These are phyloP conservation scores for Stemphylium lycopersici DNA, from an alignment of 2,329 filamentous ascomycete species.

Conservation along the genomic window DNA sequence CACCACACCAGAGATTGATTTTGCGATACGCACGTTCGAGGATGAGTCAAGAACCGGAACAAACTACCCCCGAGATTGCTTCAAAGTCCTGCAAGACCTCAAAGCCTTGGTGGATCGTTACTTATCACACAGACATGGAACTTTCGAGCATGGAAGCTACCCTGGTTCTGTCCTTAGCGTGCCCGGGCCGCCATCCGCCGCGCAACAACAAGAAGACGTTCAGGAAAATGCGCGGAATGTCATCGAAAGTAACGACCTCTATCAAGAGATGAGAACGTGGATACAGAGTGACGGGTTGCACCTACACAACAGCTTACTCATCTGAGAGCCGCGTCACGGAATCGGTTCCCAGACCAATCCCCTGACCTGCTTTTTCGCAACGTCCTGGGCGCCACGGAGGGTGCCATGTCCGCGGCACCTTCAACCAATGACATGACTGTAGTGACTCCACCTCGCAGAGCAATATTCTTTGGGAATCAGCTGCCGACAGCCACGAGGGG, in stretches of 20 bases:
- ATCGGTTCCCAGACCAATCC: background rate
- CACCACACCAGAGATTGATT: conserved; percentile 20
- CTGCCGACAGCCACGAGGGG: background rate
- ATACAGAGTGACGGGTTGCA: conserved; percentile 24
- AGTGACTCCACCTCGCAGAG: conserved; percentile 2
- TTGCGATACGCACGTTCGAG: conserved; percentile 31
- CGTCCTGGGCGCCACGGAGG: background rate
- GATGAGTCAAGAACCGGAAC: conserved; percentile 31
- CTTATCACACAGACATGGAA: conserved; percentile 9
- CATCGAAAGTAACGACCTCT: conserved; percentile 7
- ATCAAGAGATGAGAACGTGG: conserved; percentile 26
- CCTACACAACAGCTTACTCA: conserved; percentile 19
- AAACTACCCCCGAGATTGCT: conserved; percentile 34
- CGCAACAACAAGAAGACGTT: background rate
- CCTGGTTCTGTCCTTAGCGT: background rate
- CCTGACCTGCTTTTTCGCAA: background rate
- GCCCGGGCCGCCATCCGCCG: background rate
- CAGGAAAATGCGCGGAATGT: background rate
- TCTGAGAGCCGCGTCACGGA: conserved; percentile 11
- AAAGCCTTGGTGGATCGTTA: conserved; percentile 29
- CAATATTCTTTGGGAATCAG: background rate
- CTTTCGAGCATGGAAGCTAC: conserved; percentile 1
- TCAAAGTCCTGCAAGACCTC: conserved; percentile 30
- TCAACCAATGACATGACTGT: conserved; percentile 1
- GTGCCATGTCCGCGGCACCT: background rate